Base-by-base conservation (phyloP, 371 early-diverging fungal genomes). In the Fennellomyces sp. region DNA sequence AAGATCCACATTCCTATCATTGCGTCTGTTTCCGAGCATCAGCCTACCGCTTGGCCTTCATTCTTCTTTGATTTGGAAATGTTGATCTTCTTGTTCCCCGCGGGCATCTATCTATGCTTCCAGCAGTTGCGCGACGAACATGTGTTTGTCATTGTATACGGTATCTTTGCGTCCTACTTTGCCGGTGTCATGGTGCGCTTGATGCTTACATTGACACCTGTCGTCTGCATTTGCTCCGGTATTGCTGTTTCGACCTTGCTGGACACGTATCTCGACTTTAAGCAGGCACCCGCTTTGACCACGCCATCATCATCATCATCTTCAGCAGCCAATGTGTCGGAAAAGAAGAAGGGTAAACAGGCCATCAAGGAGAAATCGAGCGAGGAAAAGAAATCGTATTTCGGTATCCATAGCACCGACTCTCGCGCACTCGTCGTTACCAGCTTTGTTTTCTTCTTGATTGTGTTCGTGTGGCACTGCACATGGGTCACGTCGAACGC, bases 141-240 rank as follows among this genome's bases (percentile, higher is more conserved):
- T 63, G 94, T 98, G 21, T 99, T 99, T 76, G 88, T 98, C 53
- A 94, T 98, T 57, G 81, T 99, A 0, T 99, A 98, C 73, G 84
- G 92, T 25, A 80, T 95, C 33, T 92, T 94, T 73, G 97, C 96
- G 11, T 91, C 97, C 10, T 99, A 99, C 83, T 99, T 99, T 86
- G 96, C 99, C n/a, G 96, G 98, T 58, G 99, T 99, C 63, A 99
- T 99, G 99, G 97, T 99, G 17, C 96, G 99, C 59, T 80, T 99
- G 59, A 96, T 99, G 87, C 80, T 99, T 49, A 98, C 99, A 1
- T 77, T 99, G 55, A 97, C 99, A 11, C 99, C 99, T 19, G 87
- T 97, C 52, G 98, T 98, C 17, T 98, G 99, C 73, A 90, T 99
- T 26, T 85, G 95, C 55, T 87, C 94, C 17, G 98, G 94, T 33